Evolutionary conservation across 2,329 filamentous ascomycete species (phyloP).

Genomic region (Aspergillus spinulosporus): DNA sequence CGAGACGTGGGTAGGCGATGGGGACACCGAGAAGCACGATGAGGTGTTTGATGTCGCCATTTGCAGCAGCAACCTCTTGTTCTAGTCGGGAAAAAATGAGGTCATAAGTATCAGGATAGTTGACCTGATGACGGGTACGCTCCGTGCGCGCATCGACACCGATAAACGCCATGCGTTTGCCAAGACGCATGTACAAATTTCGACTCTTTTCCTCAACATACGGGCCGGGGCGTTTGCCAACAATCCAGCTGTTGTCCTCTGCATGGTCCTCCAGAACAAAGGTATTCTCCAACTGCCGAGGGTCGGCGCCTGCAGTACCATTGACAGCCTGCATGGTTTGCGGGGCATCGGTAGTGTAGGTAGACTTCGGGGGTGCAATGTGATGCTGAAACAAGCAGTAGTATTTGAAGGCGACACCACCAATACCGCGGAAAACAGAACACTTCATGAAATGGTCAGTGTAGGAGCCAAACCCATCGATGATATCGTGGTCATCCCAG

Average conservation of each 20-base stretch:
- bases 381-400: conserved; percentile 73
- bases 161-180: conserved; percentile 63
- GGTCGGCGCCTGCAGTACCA: conserved; percentile 59
- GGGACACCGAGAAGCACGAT: conserved; percentile 68
- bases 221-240: conserved; percentile 69
- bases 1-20: conserved; percentile 71
- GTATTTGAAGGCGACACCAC: conserved; percentile 60
- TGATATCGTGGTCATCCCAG: conserved; percentile 68
- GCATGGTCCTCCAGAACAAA: conserved; percentile 64
- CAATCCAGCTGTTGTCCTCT: conserved; percentile 73
- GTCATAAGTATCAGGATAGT: conserved; percentile 70
- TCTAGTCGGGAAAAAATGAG: conserved; percentile 59
- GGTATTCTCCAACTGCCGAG: conserved; percentile 70
- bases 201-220: conserved; percentile 64
- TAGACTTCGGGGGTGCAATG: conserved; percentile 77
- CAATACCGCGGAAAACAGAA: conserved; percentile 65
- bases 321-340: conserved; percentile 54
- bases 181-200: conserved; percentile 64
- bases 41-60: conserved; percentile 62
- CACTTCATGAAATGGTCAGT: conserved; percentile 68
- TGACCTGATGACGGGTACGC: conserved; percentile 89
- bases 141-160: conserved; percentile 64
- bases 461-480: conserved; percentile 67
- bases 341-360: conserved; percentile 74
- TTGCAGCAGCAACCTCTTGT: conserved; percentile 51